These are phyloP conservation scores for Amaranthus tricolor DNA, from an alignment of 179 eudicot genomes.

Conservation along the genomic window DNA sequence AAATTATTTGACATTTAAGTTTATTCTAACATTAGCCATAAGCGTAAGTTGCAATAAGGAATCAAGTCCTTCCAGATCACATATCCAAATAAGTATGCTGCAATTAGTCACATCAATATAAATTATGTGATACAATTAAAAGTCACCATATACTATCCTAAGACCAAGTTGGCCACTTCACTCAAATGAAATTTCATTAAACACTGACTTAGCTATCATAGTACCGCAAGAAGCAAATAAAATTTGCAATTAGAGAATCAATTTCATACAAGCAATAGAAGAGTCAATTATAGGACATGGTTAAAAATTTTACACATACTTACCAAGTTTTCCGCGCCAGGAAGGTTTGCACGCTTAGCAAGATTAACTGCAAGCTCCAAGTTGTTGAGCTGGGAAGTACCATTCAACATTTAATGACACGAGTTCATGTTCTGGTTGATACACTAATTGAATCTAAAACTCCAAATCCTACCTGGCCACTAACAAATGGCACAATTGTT, in stretches of 20 bases:
- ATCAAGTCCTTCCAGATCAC: neutral
- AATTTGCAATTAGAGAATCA: too few relatives aligned
- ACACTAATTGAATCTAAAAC: neutral
- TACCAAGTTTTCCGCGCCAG: slow-evolving; percentile 96
- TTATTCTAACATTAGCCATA: neutral
- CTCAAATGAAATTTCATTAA: too few relatives aligned
- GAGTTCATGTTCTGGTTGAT: neutral
- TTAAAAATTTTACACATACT: neutral
- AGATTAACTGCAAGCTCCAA: slow-evolving; percentile 95
- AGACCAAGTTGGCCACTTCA: too few relatives aligned
- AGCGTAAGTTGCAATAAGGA: neutral
- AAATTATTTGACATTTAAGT: too few relatives aligned
- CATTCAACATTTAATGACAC: neutral
- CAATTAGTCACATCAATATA: too few relatives aligned
- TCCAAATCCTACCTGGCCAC: slow-evolving; percentile 63
- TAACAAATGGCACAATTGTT: slow-evolving; percentile 82
- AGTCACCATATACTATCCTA: too few relatives aligned
- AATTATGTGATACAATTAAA: too few relatives aligned
- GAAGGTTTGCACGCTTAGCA: slow-evolving; percentile 87
- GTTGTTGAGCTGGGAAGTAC: slow-evolving; percentile 62
- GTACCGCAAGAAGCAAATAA: too few relatives aligned
- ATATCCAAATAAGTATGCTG: neutral
- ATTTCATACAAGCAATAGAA: too few relatives aligned
- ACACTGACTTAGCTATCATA: too few relatives aligned
- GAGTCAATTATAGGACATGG: too few relatives aligned